Percentiles rank a stretch among this genome's conserved stretches.
Evolutionary conservation across 768 basidiomycete species (phyloP).

Genomic region (Russula griseocarnosa): DNA sequence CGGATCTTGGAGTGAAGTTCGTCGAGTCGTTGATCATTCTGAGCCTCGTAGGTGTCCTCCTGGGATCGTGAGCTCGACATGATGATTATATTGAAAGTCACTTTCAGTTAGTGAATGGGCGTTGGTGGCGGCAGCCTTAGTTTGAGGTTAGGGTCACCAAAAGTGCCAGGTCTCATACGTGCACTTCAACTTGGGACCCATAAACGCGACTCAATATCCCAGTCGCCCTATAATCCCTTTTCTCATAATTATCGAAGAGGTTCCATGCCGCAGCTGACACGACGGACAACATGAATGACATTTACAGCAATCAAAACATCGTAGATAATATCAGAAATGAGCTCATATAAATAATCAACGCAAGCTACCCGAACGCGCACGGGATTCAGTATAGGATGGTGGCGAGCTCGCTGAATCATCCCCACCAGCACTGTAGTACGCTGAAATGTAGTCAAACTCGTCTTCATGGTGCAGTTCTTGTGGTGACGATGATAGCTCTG

Average conservation of each 20-base stretch:
- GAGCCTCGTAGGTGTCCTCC: slow-evolving; percentile 75
- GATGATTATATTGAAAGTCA: slow-evolving; percentile 4
- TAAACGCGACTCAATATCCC: too few relatives aligned
- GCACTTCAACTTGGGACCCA: too few relatives aligned
- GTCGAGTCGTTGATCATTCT: slow-evolving; percentile 82
- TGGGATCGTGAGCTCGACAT: slow-evolving; percentile 32
- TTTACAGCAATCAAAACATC: background rate
- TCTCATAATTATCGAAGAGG: too few relatives aligned
- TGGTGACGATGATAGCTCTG: slow-evolving; percentile 15
- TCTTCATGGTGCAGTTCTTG: slow-evolving; percentile 37
- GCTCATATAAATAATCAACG: slow-evolving; percentile 8
- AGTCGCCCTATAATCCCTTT: too few relatives aligned
- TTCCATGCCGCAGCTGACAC: background rate
- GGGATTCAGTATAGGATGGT: background rate
- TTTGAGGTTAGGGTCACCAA: slow-evolving; percentile 17
- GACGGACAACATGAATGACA: background rate
- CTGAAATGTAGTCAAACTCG: slow-evolving; percentile 55
- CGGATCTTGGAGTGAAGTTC: slow-evolving; percentile 83
- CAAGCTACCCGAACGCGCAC: slow-evolving; percentile 9
- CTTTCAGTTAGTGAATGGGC: background rate
- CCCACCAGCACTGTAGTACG: slow-evolving; percentile 38
- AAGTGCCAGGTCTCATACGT: background rate
- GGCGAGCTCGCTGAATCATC: background rate
- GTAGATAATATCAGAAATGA: background rate
- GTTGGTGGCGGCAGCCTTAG: background rate